Percentiles rank a stretch among this genome's conserved stretches.
Conservation (phyloP, 371 early-diverging fungal species). For the Mortierella sp. region DNA sequence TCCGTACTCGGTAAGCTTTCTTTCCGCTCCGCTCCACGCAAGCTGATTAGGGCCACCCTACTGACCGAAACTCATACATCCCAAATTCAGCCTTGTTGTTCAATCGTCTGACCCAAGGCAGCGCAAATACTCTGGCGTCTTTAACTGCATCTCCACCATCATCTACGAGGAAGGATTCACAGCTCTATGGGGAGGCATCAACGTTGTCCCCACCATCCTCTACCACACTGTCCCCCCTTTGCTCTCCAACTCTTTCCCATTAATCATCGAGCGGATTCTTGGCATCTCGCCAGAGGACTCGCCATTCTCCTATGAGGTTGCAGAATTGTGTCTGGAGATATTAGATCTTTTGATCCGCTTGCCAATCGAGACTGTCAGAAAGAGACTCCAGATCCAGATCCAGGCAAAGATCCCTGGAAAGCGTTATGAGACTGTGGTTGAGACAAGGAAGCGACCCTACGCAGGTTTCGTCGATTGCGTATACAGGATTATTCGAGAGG, state of each 20-base stretch:
- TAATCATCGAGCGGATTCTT: constrained; percentile 78
- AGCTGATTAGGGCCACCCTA: no score
- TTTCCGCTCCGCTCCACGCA: neutral
- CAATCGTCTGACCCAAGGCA: constrained; percentile 77
- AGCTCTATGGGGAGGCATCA: constrained; percentile 76
- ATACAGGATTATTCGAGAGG: constrained; percentile 87
- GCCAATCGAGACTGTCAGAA: constrained; percentile 91
- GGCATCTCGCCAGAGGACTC: constrained; percentile 72
- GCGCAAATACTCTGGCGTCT: constrained; percentile 79
- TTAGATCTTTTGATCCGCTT: constrained; percentile 79
- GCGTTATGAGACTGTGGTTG: constrained; percentile 81
- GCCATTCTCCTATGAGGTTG: constrained; percentile 74
- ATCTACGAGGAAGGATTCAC: constrained; percentile 85
- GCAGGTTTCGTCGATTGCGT: constrained; percentile 85
- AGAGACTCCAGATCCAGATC: constrained; percentile 85
- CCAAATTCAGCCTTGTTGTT: constrained; percentile 66
- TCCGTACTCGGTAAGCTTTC: constrained; percentile 72
- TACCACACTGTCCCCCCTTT: constrained; percentile 81
- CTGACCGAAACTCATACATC: neutral
- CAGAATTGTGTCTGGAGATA: constrained; percentile 73
- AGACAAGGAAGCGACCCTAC: constrained; percentile 84
- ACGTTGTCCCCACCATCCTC: constrained; percentile 81
- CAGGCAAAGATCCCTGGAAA: constrained; percentile 66
- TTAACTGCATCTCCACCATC: constrained; percentile 80
- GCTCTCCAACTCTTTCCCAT: constrained; percentile 73